A percentile compares a stretch with the other conserved stretches of the same genome.
Conservation (phyloP, 352 stramenopile genomes). For the Aphanomyces stellatus region DNA sequence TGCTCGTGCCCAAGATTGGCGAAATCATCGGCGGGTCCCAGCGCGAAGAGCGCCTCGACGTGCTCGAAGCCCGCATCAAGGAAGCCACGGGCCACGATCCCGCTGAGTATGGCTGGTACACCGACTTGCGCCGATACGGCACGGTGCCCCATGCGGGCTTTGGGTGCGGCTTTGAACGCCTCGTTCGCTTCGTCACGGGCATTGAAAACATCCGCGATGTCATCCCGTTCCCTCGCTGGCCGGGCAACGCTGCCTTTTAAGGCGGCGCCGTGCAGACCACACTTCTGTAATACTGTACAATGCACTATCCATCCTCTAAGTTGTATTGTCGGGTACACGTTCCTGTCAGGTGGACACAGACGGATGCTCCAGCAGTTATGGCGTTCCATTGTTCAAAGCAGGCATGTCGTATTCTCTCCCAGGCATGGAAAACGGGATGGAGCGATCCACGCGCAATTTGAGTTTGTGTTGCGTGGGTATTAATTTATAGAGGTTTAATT, state of each 20-base stretch:
- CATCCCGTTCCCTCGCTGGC: constrained; percentile 96
- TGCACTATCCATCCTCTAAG: too few relatives aligned
- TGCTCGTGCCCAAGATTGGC: constrained; percentile 94
- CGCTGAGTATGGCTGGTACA: constrained; percentile 95
- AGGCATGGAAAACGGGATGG: too few relatives aligned
- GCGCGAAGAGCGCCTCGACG: constrained; percentile 91
- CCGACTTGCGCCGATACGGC: constrained; percentile 92
- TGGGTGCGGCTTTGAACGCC: constrained; percentile 96
- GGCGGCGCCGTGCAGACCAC: too few relatives aligned
- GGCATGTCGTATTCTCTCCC: too few relatives aligned
- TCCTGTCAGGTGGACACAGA: too few relatives aligned
- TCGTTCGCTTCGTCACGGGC: constrained; percentile 97
- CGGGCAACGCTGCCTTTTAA: constrained; percentile 32
- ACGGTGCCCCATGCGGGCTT: constrained; percentile 96
- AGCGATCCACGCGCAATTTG: too few relatives aligned
- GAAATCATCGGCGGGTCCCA: constrained; percentile 98
- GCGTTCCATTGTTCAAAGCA: too few relatives aligned
- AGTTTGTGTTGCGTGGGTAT: too few relatives aligned
- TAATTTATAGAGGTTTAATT: background rate
- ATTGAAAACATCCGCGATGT: constrained; percentile 99
- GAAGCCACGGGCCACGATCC: constrained; percentile 60
- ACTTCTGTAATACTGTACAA: too few relatives aligned
- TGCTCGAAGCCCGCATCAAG: constrained; percentile 67
- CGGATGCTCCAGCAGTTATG: too few relatives aligned
- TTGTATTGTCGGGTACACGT: too few relatives aligned